phyloP scores from a whole-genome alignment of 2,329 filamentous ascomycete species.

The Penicillium janthinellum region DNA sequence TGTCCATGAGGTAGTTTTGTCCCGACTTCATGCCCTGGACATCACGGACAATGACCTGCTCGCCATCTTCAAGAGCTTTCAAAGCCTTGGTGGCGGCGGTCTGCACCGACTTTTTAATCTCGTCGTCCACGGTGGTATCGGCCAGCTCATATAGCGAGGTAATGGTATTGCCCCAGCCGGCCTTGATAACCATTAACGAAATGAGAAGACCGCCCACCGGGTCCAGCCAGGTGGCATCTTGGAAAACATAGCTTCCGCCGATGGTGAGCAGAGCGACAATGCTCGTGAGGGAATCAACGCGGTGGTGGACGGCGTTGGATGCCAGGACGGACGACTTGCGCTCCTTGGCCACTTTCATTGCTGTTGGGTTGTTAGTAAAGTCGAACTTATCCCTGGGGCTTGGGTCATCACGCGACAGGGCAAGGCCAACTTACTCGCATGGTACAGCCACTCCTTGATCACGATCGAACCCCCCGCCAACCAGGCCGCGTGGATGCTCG shows the following conservation, averaged over 20 bases:
- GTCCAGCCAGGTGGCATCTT: slow-evolving; percentile 88
- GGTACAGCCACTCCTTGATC: slow-evolving; percentile 96
- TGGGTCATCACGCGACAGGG: background rate
- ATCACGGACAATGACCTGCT: slow-evolving; percentile 70
- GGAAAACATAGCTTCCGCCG: slow-evolving; percentile 81
- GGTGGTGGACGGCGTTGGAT: slow-evolving; percentile 94
- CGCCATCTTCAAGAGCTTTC: slow-evolving; percentile 54
- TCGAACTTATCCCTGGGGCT: background rate
- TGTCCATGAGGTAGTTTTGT: slow-evolving; percentile 91
- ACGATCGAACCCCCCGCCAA: slow-evolving; percentile 85
- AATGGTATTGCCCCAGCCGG: slow-evolving; percentile 82
- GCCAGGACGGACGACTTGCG: slow-evolving; percentile 94
- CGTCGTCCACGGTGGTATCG: slow-evolving; percentile 85
- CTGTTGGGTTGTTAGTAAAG: slow-evolving; percentile 47
- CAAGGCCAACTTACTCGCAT: slow-evolving; percentile 73
- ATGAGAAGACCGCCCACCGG: slow-evolving; percentile 91
- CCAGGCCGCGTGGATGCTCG: slow-evolving; percentile 94
- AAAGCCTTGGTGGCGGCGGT: slow-evolving; percentile 66
- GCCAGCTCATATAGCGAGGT: slow-evolving; percentile 83
- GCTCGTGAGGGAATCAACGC: slow-evolving; percentile 91
- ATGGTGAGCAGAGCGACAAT: slow-evolving; percentile 91
- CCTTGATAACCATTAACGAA: slow-evolving; percentile 88
- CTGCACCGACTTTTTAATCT: slow-evolving; percentile 72
- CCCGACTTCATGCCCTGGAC: slow-evolving; percentile 92
- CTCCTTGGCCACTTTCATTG: slow-evolving; percentile 92